These are phyloP conservation scores for Stenogyne calaminthoides DNA, from an alignment of 305 asterid genomes.

Conservation along the genomic window DNA sequence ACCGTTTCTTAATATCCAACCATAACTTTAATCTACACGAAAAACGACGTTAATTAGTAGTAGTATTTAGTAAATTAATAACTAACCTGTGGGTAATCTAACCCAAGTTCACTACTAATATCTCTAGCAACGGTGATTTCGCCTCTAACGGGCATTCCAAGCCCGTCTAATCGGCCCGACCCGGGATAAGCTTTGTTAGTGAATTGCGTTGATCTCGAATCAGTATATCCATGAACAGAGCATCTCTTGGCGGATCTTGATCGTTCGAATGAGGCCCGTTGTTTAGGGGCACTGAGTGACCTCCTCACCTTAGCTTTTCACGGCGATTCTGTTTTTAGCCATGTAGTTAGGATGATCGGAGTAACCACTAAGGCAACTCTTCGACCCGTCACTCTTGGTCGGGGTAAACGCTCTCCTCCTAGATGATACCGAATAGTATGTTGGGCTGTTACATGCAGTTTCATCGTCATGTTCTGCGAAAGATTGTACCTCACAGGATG, in stretches of 20 bases:
- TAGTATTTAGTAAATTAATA: neutral
- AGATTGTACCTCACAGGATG: constrained; percentile 63
- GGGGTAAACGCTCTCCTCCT: constrained; percentile 66
- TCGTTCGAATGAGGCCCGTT: constrained; percentile 66
- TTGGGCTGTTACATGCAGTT: constrained; percentile 62
- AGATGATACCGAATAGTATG: constrained; percentile 52
- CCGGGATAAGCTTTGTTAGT: constrained; percentile 72
- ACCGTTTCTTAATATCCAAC: neutral
- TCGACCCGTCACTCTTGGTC: constrained; percentile 66
- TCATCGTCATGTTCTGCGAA: constrained; percentile 40
- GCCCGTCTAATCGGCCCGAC: constrained; percentile 79
- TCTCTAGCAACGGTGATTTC: constrained; percentile 49
- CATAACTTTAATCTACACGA: neutral
- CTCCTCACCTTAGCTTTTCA: constrained; percentile 85
- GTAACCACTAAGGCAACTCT: constrained; percentile 64
- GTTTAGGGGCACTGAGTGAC: constrained; percentile 85
- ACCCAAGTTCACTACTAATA: constrained; percentile 45
- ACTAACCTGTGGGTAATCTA: neutral
- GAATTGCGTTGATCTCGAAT: constrained; percentile 48
- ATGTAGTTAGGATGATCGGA: constrained; percentile 76
- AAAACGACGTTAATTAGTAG: neutral
- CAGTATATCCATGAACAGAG: constrained; percentile 57
- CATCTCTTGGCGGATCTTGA: constrained; percentile 68
- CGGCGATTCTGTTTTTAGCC: constrained; percentile 74
- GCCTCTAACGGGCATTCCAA: constrained; percentile 68